These are phyloP conservation scores for Pichia exigua DNA, from an alignment of 805 yeast species.

Conservation along the genomic window DNA sequence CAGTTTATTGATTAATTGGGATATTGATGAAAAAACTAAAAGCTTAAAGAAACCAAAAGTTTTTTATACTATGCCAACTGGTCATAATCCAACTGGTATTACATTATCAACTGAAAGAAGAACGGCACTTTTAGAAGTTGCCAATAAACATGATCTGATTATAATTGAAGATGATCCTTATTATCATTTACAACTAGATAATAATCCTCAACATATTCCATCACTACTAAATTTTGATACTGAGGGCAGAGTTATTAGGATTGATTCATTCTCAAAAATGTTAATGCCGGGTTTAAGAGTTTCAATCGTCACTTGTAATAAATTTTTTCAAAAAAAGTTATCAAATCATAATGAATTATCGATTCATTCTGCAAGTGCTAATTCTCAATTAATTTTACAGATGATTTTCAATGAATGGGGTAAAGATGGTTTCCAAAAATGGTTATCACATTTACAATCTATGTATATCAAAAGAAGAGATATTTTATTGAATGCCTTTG, in stretches of 20 bases:
- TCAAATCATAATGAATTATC: constrained; percentile 59
- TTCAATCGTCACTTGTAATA: constrained; percentile 69
- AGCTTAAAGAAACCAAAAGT: constrained; percentile 41
- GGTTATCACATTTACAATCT: constrained; percentile 57
- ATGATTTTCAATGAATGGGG: constrained; percentile 57
- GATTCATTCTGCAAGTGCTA: constrained; percentile 69
- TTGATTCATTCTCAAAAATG: constrained; percentile 74
- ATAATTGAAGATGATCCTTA: constrained; percentile 85
- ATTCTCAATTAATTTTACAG: constrained; percentile 53
- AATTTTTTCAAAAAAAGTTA: constrained; percentile 41
- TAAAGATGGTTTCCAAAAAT: constrained; percentile 53
- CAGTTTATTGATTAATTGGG: constrained; percentile 59
- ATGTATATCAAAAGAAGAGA: constrained; percentile 62
- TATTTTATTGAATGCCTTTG: constrained; percentile 44
- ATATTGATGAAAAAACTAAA: constrained; percentile 34
- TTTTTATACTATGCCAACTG: constrained; percentile 67
- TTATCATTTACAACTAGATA: constrained; percentile 60
- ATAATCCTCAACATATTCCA: constrained; percentile 42
- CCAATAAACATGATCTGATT: constrained; percentile 59
- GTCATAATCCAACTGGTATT: constrained; percentile 82
- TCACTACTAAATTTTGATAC: constrained; percentile 62
- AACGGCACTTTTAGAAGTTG: constrained; percentile 47
- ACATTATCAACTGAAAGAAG: constrained; percentile 54
- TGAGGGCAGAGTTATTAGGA: constrained; percentile 70
- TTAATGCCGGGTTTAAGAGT: constrained; percentile 71